phyloP scores from a whole-genome alignment of 192 early-diverging fungal species.

The Coemansia nantahalensis region DNA sequence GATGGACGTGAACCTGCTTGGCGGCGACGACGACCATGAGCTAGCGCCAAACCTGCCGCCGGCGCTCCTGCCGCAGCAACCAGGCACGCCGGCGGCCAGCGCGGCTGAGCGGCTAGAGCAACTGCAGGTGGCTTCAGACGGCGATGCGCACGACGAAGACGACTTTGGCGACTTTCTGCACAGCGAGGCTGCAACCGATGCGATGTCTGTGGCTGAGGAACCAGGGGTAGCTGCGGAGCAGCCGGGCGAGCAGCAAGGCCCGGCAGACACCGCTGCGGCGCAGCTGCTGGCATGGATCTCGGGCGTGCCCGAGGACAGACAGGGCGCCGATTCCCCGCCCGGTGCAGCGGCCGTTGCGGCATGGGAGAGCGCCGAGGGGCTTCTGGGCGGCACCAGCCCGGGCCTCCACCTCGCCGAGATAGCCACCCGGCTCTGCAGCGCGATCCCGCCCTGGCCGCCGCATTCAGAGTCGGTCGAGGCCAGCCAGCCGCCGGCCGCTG shows the following conservation, averaged over 20 bases:
- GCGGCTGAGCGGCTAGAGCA: not conserved
- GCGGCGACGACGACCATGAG: slow-evolving; percentile 5
- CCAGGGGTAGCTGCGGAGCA: not conserved
- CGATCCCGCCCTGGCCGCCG: slow-evolving; percentile 3
- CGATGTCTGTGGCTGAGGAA: too few species aligned
- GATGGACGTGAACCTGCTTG: slow-evolving; percentile 23
- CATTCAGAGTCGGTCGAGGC: not conserved
- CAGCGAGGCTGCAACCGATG: slow-evolving; percentile 8
- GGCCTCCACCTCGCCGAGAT: slow-evolving; percentile 32
- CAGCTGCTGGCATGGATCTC: slow-evolving; percentile 35
- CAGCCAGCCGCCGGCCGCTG: too few species aligned
- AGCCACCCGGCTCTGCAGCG: slow-evolving; percentile 19
- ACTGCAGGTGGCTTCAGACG: not conserved
- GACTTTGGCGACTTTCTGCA: slow-evolving; percentile 41
- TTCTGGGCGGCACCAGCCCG: slow-evolving; percentile 32
- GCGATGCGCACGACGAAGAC: slow-evolving; percentile 3
- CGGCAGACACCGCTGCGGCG: slow-evolving; percentile 3
- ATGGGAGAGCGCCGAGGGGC: slow-evolving; percentile 30
- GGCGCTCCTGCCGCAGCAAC: slow-evolving; percentile 17
- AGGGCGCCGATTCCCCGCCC: not conserved
- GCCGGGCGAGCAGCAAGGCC: not conserved
- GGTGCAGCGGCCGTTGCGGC: not conserved
- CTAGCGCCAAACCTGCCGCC: slow-evolving; percentile 7
- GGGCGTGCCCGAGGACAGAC: not conserved
- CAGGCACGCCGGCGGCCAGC: not conserved